Evolutionary conservation across 495 filamentous ascomycete species (phyloP).

Genomic region (Trichoderma parareesei): DNA sequence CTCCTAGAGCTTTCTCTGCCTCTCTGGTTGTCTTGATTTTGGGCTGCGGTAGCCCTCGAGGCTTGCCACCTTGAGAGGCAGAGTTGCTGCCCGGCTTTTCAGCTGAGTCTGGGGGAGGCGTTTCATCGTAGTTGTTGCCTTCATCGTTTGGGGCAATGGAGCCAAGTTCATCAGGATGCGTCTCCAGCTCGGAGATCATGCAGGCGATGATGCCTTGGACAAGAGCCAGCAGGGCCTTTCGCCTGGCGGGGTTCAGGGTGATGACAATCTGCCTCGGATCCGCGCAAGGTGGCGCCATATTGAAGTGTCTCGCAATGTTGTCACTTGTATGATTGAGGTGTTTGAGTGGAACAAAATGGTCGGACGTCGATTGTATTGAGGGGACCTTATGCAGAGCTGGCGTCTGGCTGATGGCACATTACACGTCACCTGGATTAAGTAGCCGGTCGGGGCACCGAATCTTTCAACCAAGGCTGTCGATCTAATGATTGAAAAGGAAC

Average conservation of each 20-base stretch:
- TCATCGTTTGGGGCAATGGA: slow-evolving; percentile 4
- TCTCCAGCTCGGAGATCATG: slow-evolving; percentile 35
- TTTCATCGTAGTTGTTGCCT: slow-evolving; percentile 1
- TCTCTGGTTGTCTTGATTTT: slow-evolving; percentile 21
- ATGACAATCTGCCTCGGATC: slow-evolving; percentile 39
- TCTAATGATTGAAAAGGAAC: neutral
- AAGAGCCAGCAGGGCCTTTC: slow-evolving; percentile 34
- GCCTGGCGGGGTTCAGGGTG: slow-evolving; percentile 32
- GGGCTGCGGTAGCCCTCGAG: slow-evolving; percentile 12
- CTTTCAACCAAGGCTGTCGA: neutral
- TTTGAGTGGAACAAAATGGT: no score
- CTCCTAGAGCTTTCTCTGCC: slow-evolving; percentile 25
- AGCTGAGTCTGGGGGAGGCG: slow-evolving; percentile 4
- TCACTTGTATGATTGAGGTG: no score
- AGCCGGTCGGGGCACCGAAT: neutral
- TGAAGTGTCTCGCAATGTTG: neutral
- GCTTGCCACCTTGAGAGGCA: slow-evolving; percentile 13
- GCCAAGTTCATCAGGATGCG: slow-evolving; percentile 14
- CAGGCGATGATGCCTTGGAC: slow-evolving; percentile 28
- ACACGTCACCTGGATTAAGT: neutral
- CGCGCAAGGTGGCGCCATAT: slow-evolving; percentile 36
- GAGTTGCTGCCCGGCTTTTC: slow-evolving; percentile 8
- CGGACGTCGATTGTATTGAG: neutral
- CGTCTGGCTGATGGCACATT: neutral
- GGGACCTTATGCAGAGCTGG: neutral